Evolutionary conservation across 2,329 filamentous ascomycete genomes (phyloP).

Genomic region (Aspergillus quadricinctus): DNA sequence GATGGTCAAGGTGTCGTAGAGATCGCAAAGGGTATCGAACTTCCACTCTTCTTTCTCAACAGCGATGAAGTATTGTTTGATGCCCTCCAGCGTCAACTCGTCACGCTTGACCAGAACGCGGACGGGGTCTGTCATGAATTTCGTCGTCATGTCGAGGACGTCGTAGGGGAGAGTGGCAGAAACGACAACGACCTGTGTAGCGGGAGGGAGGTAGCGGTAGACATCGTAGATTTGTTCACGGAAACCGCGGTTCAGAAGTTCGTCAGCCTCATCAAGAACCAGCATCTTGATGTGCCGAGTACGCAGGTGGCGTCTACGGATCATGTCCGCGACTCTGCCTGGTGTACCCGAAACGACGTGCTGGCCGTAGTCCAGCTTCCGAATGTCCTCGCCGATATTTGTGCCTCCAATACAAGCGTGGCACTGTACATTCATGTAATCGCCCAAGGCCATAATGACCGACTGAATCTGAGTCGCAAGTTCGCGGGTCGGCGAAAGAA

Average conservation of each 20-base stretch:
- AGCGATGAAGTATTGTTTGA: slow-evolving; percentile 99
- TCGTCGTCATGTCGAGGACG: slow-evolving; percentile 97
- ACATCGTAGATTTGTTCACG: slow-evolving; percentile 99
- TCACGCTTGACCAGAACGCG: slow-evolving; percentile 98
- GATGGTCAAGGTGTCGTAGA: slow-evolving; percentile 97
- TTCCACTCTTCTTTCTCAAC: slow-evolving; percentile 99
- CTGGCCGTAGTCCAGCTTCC: slow-evolving; percentile 94
- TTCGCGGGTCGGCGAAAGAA: slow-evolving; percentile 93
- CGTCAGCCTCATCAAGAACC: slow-evolving; percentile 71
- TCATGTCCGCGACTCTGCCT: slow-evolving; percentile 89
- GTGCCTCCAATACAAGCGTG: slow-evolving; percentile 98
- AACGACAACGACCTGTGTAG: slow-evolving; percentile 97
- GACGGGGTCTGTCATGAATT: slow-evolving; percentile 98
- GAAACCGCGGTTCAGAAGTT: slow-evolving; percentile 87
- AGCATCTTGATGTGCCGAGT: slow-evolving; percentile 76
- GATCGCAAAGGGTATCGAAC: slow-evolving; percentile 95
- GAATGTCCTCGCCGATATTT: slow-evolving; percentile 95
- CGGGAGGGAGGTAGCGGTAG: slow-evolving; percentile 91
- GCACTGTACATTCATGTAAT: slow-evolving; percentile 99
- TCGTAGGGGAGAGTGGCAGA: slow-evolving; percentile 96
- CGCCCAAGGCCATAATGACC: slow-evolving; percentile 98
- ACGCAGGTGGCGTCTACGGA: slow-evolving; percentile 66
- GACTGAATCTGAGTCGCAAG: slow-evolving; percentile 97
- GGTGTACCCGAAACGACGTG: slow-evolving; percentile 97
- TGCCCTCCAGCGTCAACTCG: slow-evolving; percentile 91